Base-by-base conservation (phyloP, 1,284 basidiomycete genomes). In the Psilocybe mexicana region DNA sequence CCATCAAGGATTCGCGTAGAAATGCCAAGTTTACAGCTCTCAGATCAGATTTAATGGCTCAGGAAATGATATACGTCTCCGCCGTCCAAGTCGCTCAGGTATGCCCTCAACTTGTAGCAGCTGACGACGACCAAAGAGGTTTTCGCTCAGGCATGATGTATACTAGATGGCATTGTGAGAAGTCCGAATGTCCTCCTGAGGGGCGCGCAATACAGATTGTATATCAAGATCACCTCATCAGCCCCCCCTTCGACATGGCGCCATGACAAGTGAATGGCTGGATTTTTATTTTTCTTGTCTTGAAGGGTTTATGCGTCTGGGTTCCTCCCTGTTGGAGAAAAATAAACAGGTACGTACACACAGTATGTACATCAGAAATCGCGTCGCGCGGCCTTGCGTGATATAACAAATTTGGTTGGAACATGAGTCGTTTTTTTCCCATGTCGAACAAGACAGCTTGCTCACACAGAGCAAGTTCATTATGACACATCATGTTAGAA, bases 381-480 rank as follows among this genome's bases (percentile, higher is more conserved):
- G 50, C 38, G 50, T 43, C 26, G 50, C 25, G 26, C 25, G 28
- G n/a, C 38, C 38, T 42, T 47, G 25, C 14, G 12, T 33, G 46
- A 35, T 48, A 40, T n/a, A 24, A 25, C 36, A 30, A 40, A 30
- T 44, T 51, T 35, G 33, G 18, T 33, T 33, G 38, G 30, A 56
- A 24, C 36, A 25, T 26, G 3, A 42, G 44, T 18, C 23, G 44
- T 51, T 48, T 51, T 36, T 55, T 56, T 56, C 55, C 49, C 55
- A 56, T 56, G 55, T 56, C 55, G 55, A 56, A 35, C 24, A 30
- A 48, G 55, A 56, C 55, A 56, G 43, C 28, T 18, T 56, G 49
- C 33, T 43, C 49, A 56, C 48, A 33, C 30, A 28, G n/a, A 35
- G 14, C 18, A 28, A 47, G 42, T 10, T 11, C 44, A 11, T 48